These are phyloP conservation scores for Hypoxylon cercidicola DNA, from an alignment of 495 filamentous ascomycete species.

Conservation along the genomic window DNA sequence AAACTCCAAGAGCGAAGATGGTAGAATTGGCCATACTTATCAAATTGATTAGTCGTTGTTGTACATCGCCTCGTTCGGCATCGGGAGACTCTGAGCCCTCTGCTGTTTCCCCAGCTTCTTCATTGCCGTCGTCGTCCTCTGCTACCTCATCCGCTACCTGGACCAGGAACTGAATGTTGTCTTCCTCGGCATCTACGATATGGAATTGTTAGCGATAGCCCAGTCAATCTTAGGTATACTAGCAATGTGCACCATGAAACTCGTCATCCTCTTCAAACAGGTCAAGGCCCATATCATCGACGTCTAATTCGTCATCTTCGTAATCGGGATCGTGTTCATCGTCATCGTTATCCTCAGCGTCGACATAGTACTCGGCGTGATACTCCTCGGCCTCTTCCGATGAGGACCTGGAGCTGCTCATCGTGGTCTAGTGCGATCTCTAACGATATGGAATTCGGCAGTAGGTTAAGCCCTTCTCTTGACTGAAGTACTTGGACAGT, in stretches of 20 bases:
- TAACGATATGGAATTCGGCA: neutral
- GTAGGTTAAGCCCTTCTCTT: too few species aligned
- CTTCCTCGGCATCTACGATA: slow-evolving; percentile 42
- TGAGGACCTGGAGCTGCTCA: slow-evolving; percentile 35
- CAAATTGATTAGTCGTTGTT: slow-evolving; percentile 45
- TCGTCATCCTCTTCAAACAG: slow-evolving; percentile 55
- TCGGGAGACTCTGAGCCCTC: slow-evolving; percentile 25
- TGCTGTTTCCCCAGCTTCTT: slow-evolving; percentile 25
- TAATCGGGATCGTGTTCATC: slow-evolving; percentile 61
- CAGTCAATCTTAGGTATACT: slow-evolving; percentile 23
- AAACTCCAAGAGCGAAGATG: slow-evolving; percentile 8
- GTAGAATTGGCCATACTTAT: slow-evolving; percentile 37
- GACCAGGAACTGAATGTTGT: slow-evolving; percentile 45
- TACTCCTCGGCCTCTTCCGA: slow-evolving; percentile 34
- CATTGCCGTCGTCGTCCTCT: slow-evolving; percentile 49
- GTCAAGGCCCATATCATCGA: slow-evolving; percentile 52
- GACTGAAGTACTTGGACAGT: too few species aligned
- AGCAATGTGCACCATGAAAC: slow-evolving; percentile 48
- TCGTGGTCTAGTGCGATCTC: slow-evolving; percentile 15
- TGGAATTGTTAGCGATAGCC: neutral
- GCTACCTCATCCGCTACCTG: too few species aligned
- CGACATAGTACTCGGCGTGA: slow-evolving; percentile 36
- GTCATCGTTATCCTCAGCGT: slow-evolving; percentile 45
- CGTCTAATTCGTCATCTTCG: slow-evolving; percentile 58
- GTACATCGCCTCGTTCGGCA: slow-evolving; percentile 34